Evolutionary conservation across 129 eudicot species (phyloP).

Genomic region (Flaveria ramosissima): DNA sequence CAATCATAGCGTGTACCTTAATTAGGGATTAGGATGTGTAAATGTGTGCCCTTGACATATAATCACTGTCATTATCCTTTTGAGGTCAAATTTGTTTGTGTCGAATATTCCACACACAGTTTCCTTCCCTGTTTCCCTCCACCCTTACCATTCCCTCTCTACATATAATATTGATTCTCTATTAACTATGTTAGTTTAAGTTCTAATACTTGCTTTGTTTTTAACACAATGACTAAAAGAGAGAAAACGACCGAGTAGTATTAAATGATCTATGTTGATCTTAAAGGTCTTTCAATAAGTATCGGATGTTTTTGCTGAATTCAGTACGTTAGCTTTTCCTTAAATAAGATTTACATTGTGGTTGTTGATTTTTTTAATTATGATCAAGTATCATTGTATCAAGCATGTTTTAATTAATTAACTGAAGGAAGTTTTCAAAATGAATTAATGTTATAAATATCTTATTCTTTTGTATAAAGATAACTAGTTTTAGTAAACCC

Average conservation of each 20-base stretch:
- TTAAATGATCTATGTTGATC: not conserved
- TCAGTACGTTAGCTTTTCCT: too few relatives aligned
- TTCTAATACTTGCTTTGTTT: not conserved
- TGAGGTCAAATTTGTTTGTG: slow-evolving; percentile 42
- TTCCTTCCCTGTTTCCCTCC: slow-evolving; percentile 65
- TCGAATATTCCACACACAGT: slow-evolving; percentile 44
- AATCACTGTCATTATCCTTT: slow-evolving; percentile 34
- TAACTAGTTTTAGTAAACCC: too few relatives aligned
- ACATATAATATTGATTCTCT: slow-evolving; percentile 8
- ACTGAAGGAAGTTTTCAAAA: too few relatives aligned
- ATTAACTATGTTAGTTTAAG: not conserved
- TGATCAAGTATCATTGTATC: too few relatives aligned
- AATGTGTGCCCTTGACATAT: slow-evolving; percentile 32
- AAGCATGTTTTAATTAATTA: too few relatives aligned
- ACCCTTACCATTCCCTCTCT: slow-evolving; percentile 35
- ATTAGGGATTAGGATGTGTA: slow-evolving; percentile 28
- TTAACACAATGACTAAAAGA: too few relatives aligned
- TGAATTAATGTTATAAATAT: too few relatives aligned
- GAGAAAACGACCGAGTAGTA: not conserved
- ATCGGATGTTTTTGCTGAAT: too few relatives aligned
- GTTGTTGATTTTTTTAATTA: too few relatives aligned
- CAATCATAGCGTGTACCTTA: not conserved
- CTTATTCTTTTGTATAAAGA: too few relatives aligned
- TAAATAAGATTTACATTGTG: too few relatives aligned
- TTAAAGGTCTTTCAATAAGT: too few relatives aligned